phyloP scores from a whole-genome alignment of 352 stramenopile species.

The Blastocystis sp. region DNA sequence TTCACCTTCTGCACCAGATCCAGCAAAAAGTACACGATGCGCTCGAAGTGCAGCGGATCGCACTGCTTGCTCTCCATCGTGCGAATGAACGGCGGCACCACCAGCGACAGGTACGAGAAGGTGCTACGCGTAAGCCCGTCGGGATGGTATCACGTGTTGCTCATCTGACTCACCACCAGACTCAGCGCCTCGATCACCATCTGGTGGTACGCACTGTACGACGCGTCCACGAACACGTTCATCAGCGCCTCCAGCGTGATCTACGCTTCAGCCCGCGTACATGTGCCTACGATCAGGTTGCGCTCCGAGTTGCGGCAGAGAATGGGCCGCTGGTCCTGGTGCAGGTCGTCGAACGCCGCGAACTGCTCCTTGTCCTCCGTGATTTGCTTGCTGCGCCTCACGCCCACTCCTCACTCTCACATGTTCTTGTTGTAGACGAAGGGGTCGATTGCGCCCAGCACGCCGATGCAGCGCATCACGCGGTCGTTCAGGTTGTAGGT shows the following conservation, averaged over 20 bases:
- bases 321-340: conserved; percentile 45
- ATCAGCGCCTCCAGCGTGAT: conserved; percentile 92
- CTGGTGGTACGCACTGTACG: conserved; percentile 89
- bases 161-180: conserved; percentile 86
- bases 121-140: conserved; percentile 89
- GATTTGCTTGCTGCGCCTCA: conserved; percentile 7
- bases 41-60: conserved; percentile 84
- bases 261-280: conserved; percentile 88
- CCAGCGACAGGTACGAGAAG: conserved; percentile 91
- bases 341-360: conserved; percentile 71
- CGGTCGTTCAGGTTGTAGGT: conserved; percentile 69
- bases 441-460: conserved; percentile 71
- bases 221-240: conserved; percentile 89
- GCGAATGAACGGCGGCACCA: conserved; percentile 91
- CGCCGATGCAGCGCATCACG: conserved; percentile 69
- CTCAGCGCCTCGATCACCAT: conserved; percentile 96
- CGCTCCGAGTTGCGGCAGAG: conserved; percentile 50
- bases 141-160: conserved; percentile 46
- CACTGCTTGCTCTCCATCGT: conserved; percentile 83
- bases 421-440: conserved; percentile 69
- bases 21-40: conserved; percentile 91
- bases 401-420: not conserved
- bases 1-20: conserved; percentile 90
- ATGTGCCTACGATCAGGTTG: conserved; percentile 76
- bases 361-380: conserved; percentile 74